These are phyloP conservation scores for Dictyostelium firmibasis DNA, from an alignment of 78 protist species.

Conservation along the genomic window DNA sequence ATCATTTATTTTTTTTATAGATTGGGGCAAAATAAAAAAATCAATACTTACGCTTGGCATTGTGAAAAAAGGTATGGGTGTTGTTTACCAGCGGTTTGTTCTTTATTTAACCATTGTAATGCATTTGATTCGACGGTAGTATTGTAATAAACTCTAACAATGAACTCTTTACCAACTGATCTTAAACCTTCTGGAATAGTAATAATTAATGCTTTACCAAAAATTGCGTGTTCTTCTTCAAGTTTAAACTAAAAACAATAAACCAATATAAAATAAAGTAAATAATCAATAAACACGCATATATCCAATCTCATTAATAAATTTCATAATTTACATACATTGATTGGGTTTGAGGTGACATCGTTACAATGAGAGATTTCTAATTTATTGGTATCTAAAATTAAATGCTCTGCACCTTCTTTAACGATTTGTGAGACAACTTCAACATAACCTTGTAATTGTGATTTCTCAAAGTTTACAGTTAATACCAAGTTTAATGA, in stretches of 20 bases:
- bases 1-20: background rate
- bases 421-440: conserved; percentile 26
- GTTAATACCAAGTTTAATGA: conserved; percentile 47
- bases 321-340: conserved; percentile 3
- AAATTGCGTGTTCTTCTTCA: conserved; percentile 30
- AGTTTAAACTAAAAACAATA: conserved; percentile 2
- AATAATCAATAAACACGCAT: background rate
- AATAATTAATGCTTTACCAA: conserved; percentile 65
- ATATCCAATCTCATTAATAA: background rate
- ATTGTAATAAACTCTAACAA: conserved; percentile 64
- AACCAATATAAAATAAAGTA: background rate
- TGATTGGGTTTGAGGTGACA: conserved; percentile 21
- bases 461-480: conserved; percentile 56
- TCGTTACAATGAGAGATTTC: conserved; percentile 10
- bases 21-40: background rate
- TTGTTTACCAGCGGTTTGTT: conserved; percentile 85
- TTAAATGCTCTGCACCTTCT: conserved; percentile 45
- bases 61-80: conserved; percentile 87
- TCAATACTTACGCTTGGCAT: conserved; percentile 80
- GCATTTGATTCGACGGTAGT: conserved; percentile 72
- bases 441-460: conserved; percentile 67
- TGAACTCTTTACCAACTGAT: conserved; percentile 52
- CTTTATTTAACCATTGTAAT: conserved; percentile 78
- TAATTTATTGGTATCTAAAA: conserved; percentile 72
- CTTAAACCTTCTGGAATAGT: conserved; percentile 30